Conservation (phyloP, 768 basidiomycete genomes). For the Suillus subluteus region DNA sequence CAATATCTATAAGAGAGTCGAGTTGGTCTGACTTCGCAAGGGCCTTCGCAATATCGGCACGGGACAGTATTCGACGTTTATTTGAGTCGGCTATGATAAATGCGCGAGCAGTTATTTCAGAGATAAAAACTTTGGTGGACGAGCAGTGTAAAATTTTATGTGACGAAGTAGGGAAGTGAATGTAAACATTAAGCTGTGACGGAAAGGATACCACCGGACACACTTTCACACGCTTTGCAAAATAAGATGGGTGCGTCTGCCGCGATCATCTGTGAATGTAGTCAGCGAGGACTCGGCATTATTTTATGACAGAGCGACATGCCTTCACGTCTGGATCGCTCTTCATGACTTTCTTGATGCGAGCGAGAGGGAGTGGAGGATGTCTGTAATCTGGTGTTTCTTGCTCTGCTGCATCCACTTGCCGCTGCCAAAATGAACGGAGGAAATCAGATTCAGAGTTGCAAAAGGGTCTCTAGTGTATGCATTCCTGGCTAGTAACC, state of each 20-base stretch:
- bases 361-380: slow-evolving; percentile 86
- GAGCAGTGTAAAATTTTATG: slow-evolving; percentile 8
- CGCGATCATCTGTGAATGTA: slow-evolving; percentile 83
- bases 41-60: slow-evolving; percentile 92
- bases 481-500: too few species aligned
- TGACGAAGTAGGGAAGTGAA: background rate
- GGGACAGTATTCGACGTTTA: slow-evolving; percentile 93
- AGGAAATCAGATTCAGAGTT: too few species aligned
- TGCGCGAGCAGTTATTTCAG: slow-evolving; percentile 94
- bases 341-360: slow-evolving; percentile 99
- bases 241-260: slow-evolving; percentile 96
- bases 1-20: slow-evolving; percentile 96
- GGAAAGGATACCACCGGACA: slow-evolving; percentile 36
- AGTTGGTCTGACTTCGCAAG: slow-evolving; percentile 94
- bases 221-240: slow-evolving; percentile 98
- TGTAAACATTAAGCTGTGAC: background rate
- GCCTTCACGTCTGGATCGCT: slow-evolving; percentile 97
- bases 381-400: slow-evolving; percentile 89
- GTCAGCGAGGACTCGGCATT: slow-evolving; percentile 13
- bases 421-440: slow-evolving; percentile 87
- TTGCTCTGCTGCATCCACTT: slow-evolving; percentile 83
- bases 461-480: too few species aligned
- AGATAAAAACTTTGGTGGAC: slow-evolving; percentile 81
- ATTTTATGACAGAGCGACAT: slow-evolving; percentile 29
- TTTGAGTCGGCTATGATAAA: slow-evolving; percentile 95